Base-by-base conservation (phyloP, 495 filamentous ascomycete species). In the Trichocladium uniseriatum region DNA sequence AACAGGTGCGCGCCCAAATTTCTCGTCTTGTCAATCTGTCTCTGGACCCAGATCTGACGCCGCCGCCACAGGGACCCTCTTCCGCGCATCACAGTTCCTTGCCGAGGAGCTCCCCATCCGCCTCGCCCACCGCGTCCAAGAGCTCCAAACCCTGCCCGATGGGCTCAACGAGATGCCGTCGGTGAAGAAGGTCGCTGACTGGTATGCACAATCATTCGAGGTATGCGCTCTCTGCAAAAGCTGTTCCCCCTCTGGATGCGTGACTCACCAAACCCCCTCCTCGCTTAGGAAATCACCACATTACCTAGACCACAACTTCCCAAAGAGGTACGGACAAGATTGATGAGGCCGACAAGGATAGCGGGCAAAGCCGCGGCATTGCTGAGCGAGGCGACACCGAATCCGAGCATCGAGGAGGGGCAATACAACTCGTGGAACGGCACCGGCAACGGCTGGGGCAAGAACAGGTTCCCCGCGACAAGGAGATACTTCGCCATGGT, bases 151-250 rank as follows among this genome's bases (percentile, higher is more conserved):
- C 63, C 73, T 98, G 6, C 92, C 92, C n/a, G 92, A 97, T 78
- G 92, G 94, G 47, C 79, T 98, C 51, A 96, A 87, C 65, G 89
- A 97, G 50, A 98, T 97, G 92, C 87, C 91, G 28, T 96, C 90
- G 14, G 96, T 98, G 47, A 83, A 84, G 66, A 89, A 82, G 64
- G 92, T 98, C 44, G 80, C 86, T 67, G 89, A 96, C 55, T 98
- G 92, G 92, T 98, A 98, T 69, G 94, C 92, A 52, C 94, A 98
- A 70, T 97, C 94, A 44, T 97, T 98, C 63, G 91, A 98, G 81
- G 91, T 97, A 79, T 54, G 72, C 42, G 29, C 45, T 8, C 60
- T 41, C 36, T 10, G 7, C 31, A 32, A 10, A 6, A 3, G 3
- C 29, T 13, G 15, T 22, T 41, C 27, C 3, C 42, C 24, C 43